A percentile compares a stretch with the other conserved stretches of the same genome.
These are phyloP conservation scores for Goffeauzyma gilvescens DNA, from an alignment of 768 basidiomycete species.

Conservation along the genomic window DNA sequence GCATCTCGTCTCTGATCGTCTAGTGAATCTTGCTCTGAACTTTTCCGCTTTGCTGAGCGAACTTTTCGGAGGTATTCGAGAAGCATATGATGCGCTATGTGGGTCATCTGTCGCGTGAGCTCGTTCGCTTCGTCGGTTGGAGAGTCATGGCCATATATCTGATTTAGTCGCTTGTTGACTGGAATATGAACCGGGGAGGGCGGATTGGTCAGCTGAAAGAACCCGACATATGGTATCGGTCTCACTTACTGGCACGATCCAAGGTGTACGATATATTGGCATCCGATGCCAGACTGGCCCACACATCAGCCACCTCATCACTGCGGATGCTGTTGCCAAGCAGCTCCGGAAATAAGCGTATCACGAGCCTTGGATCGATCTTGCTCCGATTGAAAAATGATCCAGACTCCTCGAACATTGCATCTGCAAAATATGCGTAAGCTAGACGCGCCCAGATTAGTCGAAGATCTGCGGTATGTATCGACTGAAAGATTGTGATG, in stretches of 20 bases:
- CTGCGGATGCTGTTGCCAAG: constrained; percentile 41
- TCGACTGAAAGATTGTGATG: constrained; percentile 11
- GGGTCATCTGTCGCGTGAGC: constrained; percentile 33
- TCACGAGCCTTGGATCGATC: constrained; percentile 61
- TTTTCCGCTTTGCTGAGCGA: constrained; percentile 22
- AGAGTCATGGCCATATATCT: background rate
- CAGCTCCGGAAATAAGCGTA: constrained; percentile 64
- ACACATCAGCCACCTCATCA: constrained; percentile 46
- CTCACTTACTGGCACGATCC: constrained; percentile 62
- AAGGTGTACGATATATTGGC: constrained; percentile 52
- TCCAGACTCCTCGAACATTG: constrained; percentile 65
- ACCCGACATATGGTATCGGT: background rate
- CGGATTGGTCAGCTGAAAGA: background rate
- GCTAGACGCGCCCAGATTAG: constrained; percentile 69
- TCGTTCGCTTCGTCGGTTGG: constrained; percentile 1
- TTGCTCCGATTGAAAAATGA: constrained; percentile 57
- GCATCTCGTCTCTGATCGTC: no score
- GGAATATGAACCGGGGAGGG: no score
- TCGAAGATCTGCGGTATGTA: constrained; percentile 39
- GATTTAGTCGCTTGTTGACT: constrained; percentile 7
- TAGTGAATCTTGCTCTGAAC: no score
- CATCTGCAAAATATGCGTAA: constrained; percentile 57
- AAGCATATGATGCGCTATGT: constrained; percentile 59
- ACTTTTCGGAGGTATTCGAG: constrained; percentile 48
- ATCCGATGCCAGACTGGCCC: constrained; percentile 51